Percentiles rank a stretch among this genome's conserved stretches.
Conservation (phyloP, 768 basidiomycete genomes). For the Tylopilus sp. region DNA sequence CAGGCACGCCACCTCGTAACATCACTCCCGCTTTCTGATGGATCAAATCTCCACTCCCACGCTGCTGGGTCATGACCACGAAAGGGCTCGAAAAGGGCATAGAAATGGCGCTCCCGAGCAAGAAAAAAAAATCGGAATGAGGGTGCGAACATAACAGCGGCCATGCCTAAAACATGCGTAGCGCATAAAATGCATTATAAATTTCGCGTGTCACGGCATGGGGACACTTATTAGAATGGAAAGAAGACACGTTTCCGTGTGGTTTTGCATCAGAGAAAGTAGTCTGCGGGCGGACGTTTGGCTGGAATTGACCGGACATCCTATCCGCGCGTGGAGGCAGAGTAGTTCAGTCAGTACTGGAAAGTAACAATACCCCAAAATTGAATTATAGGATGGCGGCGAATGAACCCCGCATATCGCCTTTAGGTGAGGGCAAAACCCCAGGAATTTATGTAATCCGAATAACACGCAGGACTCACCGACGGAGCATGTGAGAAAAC, state of each 20-base stretch:
- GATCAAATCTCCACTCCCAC: slow-evolving; percentile 20
- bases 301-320: slow-evolving; percentile 80
- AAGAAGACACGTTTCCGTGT: slow-evolving; percentile 10
- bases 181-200: slow-evolving; percentile 10
- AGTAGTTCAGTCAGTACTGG: not conserved
- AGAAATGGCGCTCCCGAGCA: slow-evolving; percentile 21
- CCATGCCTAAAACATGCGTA: slow-evolving; percentile 30
- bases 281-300: slow-evolving; percentile 84
- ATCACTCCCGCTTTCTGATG: slow-evolving; percentile 16
- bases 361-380: not conserved
- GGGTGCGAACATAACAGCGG: slow-evolving; percentile 15
- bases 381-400: slow-evolving; percentile 1
- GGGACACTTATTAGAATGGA: slow-evolving; percentile 13
- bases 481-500: slow-evolving; percentile 90
- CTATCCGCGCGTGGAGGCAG: slow-evolving; percentile 35
- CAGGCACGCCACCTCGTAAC: slow-evolving; percentile 21
- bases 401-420: slow-evolving; percentile 27
- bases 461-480: slow-evolving; percentile 42
- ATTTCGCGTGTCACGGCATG: slow-evolving; percentile 19
- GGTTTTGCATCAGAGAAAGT: slow-evolving; percentile 58
- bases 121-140: slow-evolving; percentile 15
- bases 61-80: slow-evolving; percentile 12
- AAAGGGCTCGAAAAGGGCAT: slow-evolving; percentile 4
- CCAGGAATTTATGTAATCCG: slow-evolving; percentile 16
- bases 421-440: slow-evolving; percentile 14